Percentiles rank a stretch among this genome's conserved stretches.
phyloP scores from a whole-genome alignment of 2,329 filamentous ascomycete species.

The Lecanoromycetidae sp. region DNA sequence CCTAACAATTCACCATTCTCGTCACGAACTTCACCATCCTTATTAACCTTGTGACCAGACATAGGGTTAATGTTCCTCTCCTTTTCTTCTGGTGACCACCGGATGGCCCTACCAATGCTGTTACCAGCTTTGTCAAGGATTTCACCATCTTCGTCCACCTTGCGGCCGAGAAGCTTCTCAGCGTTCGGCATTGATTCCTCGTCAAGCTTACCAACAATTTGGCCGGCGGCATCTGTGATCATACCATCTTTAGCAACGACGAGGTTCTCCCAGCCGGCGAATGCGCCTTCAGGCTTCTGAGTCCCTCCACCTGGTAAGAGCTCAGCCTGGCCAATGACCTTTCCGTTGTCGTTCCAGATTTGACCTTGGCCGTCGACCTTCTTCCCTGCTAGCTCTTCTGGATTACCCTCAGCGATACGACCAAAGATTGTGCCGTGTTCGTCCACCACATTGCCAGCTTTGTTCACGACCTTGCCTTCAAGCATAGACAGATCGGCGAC shows the following conservation, averaged over 20 bases:
- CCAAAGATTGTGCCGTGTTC: slow-evolving; percentile 46
- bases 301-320: slow-evolving; percentile 42
- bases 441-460: slow-evolving; percentile 50
- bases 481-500: slow-evolving; percentile 47
- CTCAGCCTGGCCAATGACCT: slow-evolving; percentile 48
- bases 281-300: slow-evolving; percentile 41
- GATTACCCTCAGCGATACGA: slow-evolving; percentile 45
- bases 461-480: slow-evolving; percentile 51
- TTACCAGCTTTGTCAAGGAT: slow-evolving; percentile 58
- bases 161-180: slow-evolving; percentile 51
- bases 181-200: slow-evolving; percentile 43
- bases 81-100: slow-evolving; percentile 51
- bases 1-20: slow-evolving; percentile 36
- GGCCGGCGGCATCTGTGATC: slow-evolving; percentile 39
- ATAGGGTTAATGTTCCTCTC: slow-evolving; percentile 47
- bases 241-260: slow-evolving; percentile 47
- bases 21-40: slow-evolving; percentile 38
- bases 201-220: slow-evolving; percentile 47
- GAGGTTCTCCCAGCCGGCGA: slow-evolving; percentile 47
- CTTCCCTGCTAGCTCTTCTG: slow-evolving; percentile 44
- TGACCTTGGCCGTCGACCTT: slow-evolving; percentile 52
- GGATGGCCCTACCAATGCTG: slow-evolving; percentile 53
- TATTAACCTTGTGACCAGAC: slow-evolving; percentile 41
- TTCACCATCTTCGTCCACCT: slow-evolving; percentile 57
- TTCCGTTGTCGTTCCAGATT: slow-evolving; percentile 52